phyloP scores from a whole-genome alignment of 192 early-diverging fungal genomes.

The Gaertneriomyces sp. region DNA sequence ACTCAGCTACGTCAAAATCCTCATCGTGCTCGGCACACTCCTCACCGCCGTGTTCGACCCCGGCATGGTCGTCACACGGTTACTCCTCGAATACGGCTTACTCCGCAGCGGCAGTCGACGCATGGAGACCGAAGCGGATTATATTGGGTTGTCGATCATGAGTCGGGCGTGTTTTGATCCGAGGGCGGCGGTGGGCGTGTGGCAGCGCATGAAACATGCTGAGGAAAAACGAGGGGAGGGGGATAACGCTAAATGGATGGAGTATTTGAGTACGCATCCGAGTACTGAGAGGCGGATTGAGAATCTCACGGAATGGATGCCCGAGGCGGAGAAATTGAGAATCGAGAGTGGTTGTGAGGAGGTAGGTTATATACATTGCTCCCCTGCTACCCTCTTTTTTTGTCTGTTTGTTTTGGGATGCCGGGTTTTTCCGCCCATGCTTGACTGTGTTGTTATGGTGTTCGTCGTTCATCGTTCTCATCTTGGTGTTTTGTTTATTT shows the following conservation, averaged over 20 bases:
- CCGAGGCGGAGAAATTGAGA: constrained; percentile 52
- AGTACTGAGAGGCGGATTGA: constrained; percentile 59
- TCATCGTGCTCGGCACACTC: constrained; percentile 55
- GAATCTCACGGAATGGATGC: constrained; percentile 58
- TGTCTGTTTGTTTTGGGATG: too few relatives aligned
- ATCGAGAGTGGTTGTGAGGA: constrained; percentile 50
- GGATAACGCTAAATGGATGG: constrained; percentile 33
- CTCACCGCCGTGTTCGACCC: constrained; percentile 67
- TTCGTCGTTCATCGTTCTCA: too few relatives aligned
- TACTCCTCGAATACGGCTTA: constrained; percentile 68
- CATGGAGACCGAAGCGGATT: constrained; percentile 90
- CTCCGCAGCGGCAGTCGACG: constrained; percentile 83
- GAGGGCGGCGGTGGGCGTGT: constrained; percentile 68
- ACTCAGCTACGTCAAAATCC: constrained; percentile 67
- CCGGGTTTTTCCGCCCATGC: too few relatives aligned
- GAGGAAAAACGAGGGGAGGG: constrained; percentile 66
- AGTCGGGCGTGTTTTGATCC: constrained; percentile 92
- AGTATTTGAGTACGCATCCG: constrained; percentile 87
- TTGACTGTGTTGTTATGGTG: too few relatives aligned
- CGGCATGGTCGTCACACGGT: constrained; percentile 50
- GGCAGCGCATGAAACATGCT: constrained; percentile 45
- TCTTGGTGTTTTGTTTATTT: too few relatives aligned
- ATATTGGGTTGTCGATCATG: constrained; percentile 85
- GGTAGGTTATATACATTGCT: background rate
- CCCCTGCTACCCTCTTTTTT: too few relatives aligned